Percentiles rank a stretch among this genome's conserved stretches.
These are phyloP conservation scores for Chlorophyllum brunneum DNA, from an alignment of 768 basidiomycete genomes.

Conservation along the genomic window DNA sequence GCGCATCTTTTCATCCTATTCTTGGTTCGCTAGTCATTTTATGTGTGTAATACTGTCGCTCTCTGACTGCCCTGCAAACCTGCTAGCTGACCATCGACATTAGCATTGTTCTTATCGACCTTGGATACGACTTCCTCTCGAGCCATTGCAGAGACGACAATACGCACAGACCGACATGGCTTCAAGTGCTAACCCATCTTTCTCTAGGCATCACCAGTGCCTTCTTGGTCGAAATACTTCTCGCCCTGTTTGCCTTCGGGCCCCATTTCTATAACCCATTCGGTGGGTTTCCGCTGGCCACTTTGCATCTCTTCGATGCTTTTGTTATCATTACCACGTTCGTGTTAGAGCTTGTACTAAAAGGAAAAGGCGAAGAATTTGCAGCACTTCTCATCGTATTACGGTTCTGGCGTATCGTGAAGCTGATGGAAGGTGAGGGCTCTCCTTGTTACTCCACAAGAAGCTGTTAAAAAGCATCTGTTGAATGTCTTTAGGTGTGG, in stretches of 20 bases:
- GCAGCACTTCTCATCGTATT: constrained; percentile 67
- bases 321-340: constrained; percentile 70
- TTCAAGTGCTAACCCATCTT: constrained; percentile 55
- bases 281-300: constrained; percentile 46
- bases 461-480: not conserved
- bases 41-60: not conserved
- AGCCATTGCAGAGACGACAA: constrained; percentile 41
- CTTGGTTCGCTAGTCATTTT: constrained; percentile 9
- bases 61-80: not conserved
- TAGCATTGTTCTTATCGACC: constrained; percentile 65
- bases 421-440: constrained; percentile 51
- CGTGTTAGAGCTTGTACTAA: constrained; percentile 63
- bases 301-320: constrained; percentile 74
- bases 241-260: constrained; percentile 66
- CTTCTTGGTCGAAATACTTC: constrained; percentile 76
- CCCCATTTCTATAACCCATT: constrained; percentile 59
- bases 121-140: constrained; percentile 63
- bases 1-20: constrained; percentile 33
- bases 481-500: constrained; percentile 50
- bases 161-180: constrained; percentile 54
- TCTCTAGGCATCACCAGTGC: constrained; percentile 67
- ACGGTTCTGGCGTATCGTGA: constrained; percentile 79
- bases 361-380: constrained; percentile 67
- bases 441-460: not conserved
- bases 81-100: constrained; percentile 62